Evolutionary conservation across 768 basidiomycete genomes (phyloP).

Genomic region (Sporobolomyces phaffii): DNA sequence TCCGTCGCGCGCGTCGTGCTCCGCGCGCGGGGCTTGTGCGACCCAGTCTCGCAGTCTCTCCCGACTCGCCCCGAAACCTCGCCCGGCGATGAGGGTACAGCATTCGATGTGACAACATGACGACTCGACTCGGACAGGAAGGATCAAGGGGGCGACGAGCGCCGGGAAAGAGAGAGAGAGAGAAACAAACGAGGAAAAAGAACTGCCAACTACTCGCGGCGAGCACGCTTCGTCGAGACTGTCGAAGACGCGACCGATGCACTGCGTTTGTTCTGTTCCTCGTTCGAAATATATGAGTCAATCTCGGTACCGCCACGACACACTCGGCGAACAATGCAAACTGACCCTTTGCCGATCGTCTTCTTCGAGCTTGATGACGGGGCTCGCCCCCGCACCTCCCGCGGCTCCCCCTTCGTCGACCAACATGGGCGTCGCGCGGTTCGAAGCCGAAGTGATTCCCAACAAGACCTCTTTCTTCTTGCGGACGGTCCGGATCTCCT

Average conservation of each 20-base stretch:
- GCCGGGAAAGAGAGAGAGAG: background rate
- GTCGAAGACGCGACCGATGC: constrained; percentile 34
- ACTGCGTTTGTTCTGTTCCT: constrained; percentile 32
- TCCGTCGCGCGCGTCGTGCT: too few relatives aligned
- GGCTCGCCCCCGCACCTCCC: too few relatives aligned
- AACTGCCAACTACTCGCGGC: constrained; percentile 6
- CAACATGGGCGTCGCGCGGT: background rate
- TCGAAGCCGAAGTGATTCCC: background rate
- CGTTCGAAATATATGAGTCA: background rate
- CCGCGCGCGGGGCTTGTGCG: too few relatives aligned
- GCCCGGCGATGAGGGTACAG: too few relatives aligned
- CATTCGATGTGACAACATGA: too few relatives aligned
- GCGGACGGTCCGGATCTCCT: constrained; percentile 69
- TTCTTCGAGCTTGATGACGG: constrained; percentile 20
- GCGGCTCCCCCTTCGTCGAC: constrained; percentile 19
- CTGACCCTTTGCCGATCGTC: constrained; percentile 12
- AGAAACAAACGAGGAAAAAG: too few relatives aligned
- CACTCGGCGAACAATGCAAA: background rate
- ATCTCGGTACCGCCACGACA: background rate
- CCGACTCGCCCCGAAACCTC: too few relatives aligned
- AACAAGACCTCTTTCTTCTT: constrained; percentile 26
- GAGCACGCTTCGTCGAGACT: constrained; percentile 26
- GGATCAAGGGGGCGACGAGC: background rate
- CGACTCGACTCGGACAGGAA: too few relatives aligned
- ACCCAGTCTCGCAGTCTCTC: too few relatives aligned